phyloP scores from a whole-genome alignment of 768 basidiomycete species.

The Calocera cornea region DNA sequence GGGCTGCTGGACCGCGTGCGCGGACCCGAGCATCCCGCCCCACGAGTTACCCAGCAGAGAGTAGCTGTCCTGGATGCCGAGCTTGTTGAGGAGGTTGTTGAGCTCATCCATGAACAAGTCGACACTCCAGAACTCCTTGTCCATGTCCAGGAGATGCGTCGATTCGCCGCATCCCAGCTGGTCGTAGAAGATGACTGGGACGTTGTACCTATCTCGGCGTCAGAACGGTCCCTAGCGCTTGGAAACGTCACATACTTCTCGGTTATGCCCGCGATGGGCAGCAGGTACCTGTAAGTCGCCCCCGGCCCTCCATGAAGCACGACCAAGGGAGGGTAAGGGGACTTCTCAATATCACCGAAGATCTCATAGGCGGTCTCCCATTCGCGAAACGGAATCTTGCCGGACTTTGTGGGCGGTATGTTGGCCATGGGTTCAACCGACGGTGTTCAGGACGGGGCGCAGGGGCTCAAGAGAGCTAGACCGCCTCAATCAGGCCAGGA shows the following conservation, averaged over 20 bases:
- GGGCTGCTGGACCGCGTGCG: constrained; percentile 4
- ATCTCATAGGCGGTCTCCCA: constrained; percentile 10
- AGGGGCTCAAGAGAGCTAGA: neutral
- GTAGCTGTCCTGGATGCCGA: constrained; percentile 10
- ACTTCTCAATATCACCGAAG: constrained; percentile 6
- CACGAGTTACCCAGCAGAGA: constrained; percentile 9
- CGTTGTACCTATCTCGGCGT: neutral
- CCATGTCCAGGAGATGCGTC: constrained; percentile 11
- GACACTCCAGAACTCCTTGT: constrained; percentile 13
- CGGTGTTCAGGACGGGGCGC: neutral
- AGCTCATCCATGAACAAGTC: constrained; percentile 11
- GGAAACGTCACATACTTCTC: neutral
- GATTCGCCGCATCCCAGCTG: constrained; percentile 12
- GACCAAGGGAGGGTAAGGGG: constrained; percentile 3
- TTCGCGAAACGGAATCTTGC: neutral
- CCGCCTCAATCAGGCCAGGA: no score
- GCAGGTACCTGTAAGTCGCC: neutral
- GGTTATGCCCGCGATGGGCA: neutral
- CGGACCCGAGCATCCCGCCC: constrained; percentile 10
- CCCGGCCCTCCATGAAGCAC: constrained; percentile 12
- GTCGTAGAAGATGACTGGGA: constrained; percentile 13
- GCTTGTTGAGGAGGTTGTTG: constrained; percentile 7
- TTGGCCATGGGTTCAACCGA: neutral
- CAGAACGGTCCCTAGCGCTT: neutral
- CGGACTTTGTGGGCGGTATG: neutral